These are phyloP conservation scores for Trichoderma orchidacearum DNA, from an alignment of 495 filamentous ascomycete species.

Conservation along the genomic window DNA sequence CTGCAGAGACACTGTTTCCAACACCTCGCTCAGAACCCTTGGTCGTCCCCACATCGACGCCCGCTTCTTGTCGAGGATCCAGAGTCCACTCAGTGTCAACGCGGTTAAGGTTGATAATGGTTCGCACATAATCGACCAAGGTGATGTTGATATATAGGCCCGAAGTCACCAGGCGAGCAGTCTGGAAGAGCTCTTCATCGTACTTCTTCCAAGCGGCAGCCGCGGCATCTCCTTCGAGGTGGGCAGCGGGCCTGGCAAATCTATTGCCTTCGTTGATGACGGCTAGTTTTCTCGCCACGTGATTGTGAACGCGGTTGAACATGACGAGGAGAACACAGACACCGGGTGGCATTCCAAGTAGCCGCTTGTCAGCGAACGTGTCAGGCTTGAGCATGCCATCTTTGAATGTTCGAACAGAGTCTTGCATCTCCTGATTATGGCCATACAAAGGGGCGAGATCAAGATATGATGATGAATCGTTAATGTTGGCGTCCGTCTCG, in stretches of 20 bases:
- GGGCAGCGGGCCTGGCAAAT: conserved; percentile 45
- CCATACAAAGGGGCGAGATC: conserved; percentile 81
- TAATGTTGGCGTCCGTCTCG: conserved; percentile 34
- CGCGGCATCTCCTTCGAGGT: conserved; percentile 21
- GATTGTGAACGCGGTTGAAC: conserved; percentile 71
- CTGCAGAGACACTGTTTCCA: conserved; percentile 66
- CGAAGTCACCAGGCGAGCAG: conserved; percentile 62
- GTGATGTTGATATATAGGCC: conserved; percentile 79
- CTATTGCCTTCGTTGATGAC: conserved; percentile 58
- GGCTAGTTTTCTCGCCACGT: conserved; percentile 55
- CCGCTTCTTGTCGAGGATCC: conserved; percentile 51
- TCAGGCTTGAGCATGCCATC: conserved; percentile 80
- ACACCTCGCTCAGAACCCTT: conserved; percentile 37
- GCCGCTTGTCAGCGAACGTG: conserved; percentile 60
- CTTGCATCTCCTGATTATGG: conserved; percentile 62
- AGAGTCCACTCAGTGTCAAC: conserved; percentile 68
- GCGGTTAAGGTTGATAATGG: conserved; percentile 72
- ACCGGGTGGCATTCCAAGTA: conserved; percentile 74
- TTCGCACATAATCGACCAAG: conserved; percentile 70
- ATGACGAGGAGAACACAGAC: conserved; percentile 64
- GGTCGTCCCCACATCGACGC: conserved; percentile 41
- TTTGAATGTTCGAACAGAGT: conserved; percentile 61
- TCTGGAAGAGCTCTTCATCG: conserved; percentile 79
- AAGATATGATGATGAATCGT: conserved; percentile 70
- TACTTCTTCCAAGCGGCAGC: conserved; percentile 54